Evolutionary conservation across 768 basidiomycete genomes (phyloP), one percentile per base, ranked within the genome.

Genomic region (Xerocomellus chrysenteron): DNA sequence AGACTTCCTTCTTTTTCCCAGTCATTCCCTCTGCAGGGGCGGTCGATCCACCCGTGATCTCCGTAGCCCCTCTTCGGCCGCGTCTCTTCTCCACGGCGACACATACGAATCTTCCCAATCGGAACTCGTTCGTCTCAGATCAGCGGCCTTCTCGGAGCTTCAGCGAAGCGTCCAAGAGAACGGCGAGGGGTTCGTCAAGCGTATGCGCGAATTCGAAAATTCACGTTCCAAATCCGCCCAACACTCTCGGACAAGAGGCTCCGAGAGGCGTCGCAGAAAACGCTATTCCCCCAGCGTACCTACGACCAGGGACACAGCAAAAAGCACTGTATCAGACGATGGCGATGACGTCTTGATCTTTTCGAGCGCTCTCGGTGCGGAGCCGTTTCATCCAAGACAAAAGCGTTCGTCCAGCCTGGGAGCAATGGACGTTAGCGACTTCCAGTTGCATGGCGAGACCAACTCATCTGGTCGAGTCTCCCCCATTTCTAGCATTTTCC

Each of bases 151-250:
- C 57, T 78, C 79, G 70, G 85, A 88, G 60, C 79, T 90, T 39
- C 82, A 78, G 43, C 76, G 78, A 63, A 87, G 81, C 58, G 77
- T 90, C 21, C 76, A 77, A 30, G 82, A 87, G 61, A 83, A 76
- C 59, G 86, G 85, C 19, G 87, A 90, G 61, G 82, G 84, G 8
- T 78, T 90, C 47, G 79, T 90, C 13, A 80, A 76, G 54, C 83
- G 85, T 50, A 90, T 90, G 88, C 85, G 85, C 53, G 83, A 88
- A 60, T 86, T 84, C 65, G 88, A 90, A 68, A 71, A 76, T 47
- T 75, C 77, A 26, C 76, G 82, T 53, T 79, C 79, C 37, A 72
- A 73, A 55, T 73, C 74, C 35, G 73, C 68, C 49, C 66, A 71
- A 14, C 70, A 73, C 54, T 69, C 69, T 36, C 76, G 75, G 42